Conservation (phyloP, 2,329 filamentous ascomycete genomes). For the Cladosporium sp. region DNA sequence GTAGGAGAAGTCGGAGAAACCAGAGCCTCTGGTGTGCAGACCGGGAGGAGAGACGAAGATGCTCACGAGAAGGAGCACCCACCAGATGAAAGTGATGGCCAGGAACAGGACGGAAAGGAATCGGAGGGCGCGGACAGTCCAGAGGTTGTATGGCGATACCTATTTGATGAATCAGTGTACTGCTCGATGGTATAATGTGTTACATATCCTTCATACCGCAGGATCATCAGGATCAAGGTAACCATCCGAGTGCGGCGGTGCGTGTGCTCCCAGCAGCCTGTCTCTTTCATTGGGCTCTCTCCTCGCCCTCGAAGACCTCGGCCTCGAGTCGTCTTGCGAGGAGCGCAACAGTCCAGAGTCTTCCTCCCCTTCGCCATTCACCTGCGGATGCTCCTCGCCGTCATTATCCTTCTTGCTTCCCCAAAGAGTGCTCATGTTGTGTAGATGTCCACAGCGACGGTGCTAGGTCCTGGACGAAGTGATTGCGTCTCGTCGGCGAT, state of each 20-base stretch:
- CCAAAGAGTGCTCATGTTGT: background rate
- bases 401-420: constrained; percentile 5
- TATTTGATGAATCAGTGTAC: constrained; percentile 21
- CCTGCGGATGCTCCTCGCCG: background rate
- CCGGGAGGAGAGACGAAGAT: constrained; percentile 86
- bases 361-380: background rate
- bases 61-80: constrained; percentile 82
- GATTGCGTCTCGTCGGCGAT: background rate
- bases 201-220: constrained; percentile 51
- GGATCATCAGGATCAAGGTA: constrained; percentile 77
- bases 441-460: background rate
- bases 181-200: constrained; percentile 24
- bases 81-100: constrained; percentile 79
- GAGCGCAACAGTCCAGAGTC: background rate
- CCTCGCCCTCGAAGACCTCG: constrained; percentile 16
- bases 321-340: background rate
- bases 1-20: constrained; percentile 85
- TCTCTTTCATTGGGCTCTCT: constrained; percentile 57
- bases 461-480: background rate
- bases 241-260: constrained; percentile 57
- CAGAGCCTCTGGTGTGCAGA: constrained; percentile 82
- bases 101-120: constrained; percentile 75
- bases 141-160: constrained; percentile 90
- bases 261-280: constrained; percentile 58
- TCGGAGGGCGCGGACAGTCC: constrained; percentile 77